Evolutionary conservation across 2,329 filamentous ascomycete species (phyloP).

Genomic region (Immersiporthe knoxdaviesiana): DNA sequence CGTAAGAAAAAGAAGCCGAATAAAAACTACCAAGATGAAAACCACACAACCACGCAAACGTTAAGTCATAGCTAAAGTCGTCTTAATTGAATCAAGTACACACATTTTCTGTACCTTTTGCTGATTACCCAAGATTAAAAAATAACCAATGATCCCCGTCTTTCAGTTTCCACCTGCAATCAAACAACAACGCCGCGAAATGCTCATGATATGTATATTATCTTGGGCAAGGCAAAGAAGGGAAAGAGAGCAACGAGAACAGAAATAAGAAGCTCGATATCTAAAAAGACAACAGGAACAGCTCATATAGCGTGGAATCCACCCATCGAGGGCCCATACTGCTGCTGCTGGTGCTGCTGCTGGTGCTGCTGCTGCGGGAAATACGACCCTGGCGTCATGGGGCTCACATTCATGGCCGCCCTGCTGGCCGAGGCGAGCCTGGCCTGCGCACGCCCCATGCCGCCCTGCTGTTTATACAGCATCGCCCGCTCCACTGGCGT

Average conservation of each 20-base stretch:
- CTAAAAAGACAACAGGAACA: background rate
- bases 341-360: slow-evolving; percentile 8
- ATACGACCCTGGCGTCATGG: slow-evolving; percentile 21
- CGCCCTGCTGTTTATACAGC: slow-evolving; percentile 28
- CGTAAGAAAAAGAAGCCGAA: background rate
- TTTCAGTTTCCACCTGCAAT: background rate
- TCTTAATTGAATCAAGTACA: background rate
- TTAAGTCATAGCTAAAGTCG: background rate
- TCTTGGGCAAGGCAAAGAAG: background rate
- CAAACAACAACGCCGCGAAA: background rate
- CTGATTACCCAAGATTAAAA: background rate
- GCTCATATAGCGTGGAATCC: slow-evolving; percentile 27
- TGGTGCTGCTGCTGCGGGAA: slow-evolving; percentile 5
- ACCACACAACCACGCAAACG: background rate
- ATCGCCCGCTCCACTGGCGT: slow-evolving; percentile 28
- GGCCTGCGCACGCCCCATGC: slow-evolving; percentile 1
- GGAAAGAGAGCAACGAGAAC: background rate
- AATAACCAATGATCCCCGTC: background rate
- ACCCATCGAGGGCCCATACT: slow-evolving; percentile 11
- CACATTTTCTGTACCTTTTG: background rate
- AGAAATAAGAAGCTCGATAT: background rate
- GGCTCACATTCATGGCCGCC: slow-evolving; percentile 19
- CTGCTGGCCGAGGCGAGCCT: slow-evolving; percentile 2
- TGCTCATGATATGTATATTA: background rate
- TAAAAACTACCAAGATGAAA: no score